These are phyloP conservation scores for Starmerella geochares DNA, from an alignment of 805 yeast genomes.

Conservation along the genomic window DNA sequence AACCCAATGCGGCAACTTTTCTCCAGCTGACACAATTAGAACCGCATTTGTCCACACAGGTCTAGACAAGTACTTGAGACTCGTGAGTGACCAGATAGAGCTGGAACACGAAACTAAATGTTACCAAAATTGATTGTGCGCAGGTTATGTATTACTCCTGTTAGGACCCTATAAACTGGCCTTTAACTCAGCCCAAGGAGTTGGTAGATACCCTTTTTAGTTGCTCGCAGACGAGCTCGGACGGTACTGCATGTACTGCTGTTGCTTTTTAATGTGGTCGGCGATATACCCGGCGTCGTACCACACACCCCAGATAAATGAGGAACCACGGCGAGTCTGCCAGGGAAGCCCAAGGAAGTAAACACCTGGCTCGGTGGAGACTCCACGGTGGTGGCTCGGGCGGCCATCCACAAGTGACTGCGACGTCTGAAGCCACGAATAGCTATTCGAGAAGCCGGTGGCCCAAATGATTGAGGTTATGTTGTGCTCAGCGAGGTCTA, in stretches of 20 bases:
- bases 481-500: constrained; percentile 9
- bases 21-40: neutral
- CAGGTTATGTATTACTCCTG: too few relatives aligned
- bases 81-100: too few relatives aligned
- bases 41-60: too few relatives aligned
- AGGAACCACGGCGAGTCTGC: constrained; percentile 22
- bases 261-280: constrained; percentile 19
- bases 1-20: too few relatives aligned
- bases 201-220: neutral
- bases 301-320: constrained; percentile 25
- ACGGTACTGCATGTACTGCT: constrained; percentile 11
- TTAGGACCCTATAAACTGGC: too few relatives aligned
- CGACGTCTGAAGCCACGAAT: constrained; percentile 14
- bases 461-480: constrained; percentile 22
- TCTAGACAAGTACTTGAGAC: too few relatives aligned
- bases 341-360: constrained; percentile 22
- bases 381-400: constrained; percentile 19
- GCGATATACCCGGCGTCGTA: constrained; percentile 19
- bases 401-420: constrained; percentile 11
- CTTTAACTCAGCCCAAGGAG: too few relatives aligned
- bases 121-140: too few relatives aligned
- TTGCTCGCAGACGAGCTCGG: neutral
- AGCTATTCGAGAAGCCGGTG: constrained; percentile 20
- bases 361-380: constrained; percentile 19
- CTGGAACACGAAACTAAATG: too few relatives aligned